phyloP scores from a whole-genome alignment of 495 filamentous ascomycete genomes.

The Xylaria grammica region DNA sequence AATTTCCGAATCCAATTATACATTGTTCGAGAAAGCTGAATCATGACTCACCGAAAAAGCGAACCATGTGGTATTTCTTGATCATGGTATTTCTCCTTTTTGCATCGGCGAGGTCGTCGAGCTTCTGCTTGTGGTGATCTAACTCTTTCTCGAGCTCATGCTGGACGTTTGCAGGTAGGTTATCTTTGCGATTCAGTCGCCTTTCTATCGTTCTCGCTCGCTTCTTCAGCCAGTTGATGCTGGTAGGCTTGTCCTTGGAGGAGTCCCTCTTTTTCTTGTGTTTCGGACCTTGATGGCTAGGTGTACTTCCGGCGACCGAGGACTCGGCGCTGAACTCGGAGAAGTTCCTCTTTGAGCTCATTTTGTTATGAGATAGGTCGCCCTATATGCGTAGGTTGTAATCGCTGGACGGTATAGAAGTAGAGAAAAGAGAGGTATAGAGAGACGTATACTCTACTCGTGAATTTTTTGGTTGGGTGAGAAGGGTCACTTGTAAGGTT shows the following conservation, averaged over 20 bases:
- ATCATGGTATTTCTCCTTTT: conserved; percentile 74
- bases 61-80: conserved; percentile 88
- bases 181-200: conserved; percentile 61
- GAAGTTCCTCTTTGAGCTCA: conserved; percentile 42
- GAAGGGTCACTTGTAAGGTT: neutral
- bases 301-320: conserved; percentile 22
- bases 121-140: conserved; percentile 72
- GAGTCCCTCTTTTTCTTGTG: conserved; percentile 41
- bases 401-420: neutral
- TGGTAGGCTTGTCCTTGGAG: conserved; percentile 33
- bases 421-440: neutral
- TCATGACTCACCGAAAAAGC: conserved; percentile 74
- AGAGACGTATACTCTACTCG: neutral
- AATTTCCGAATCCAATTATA: neutral
- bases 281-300: conserved; percentile 35
- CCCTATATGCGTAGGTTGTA: conserved; percentile 1
- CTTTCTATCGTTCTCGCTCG: conserved; percentile 65
- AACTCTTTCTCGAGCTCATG: conserved; percentile 83
- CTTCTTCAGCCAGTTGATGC: conserved; percentile 57
- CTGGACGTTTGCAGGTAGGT: conserved; percentile 74
- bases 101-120: conserved; percentile 61
- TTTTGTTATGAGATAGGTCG: conserved; percentile 16
- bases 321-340: conserved; percentile 35
- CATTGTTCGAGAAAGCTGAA: neutral
- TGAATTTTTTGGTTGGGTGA: conserved; percentile 12